Conservation (phyloP, 495 filamentous ascomycete genomes). For the Evernia prunastri region DNA sequence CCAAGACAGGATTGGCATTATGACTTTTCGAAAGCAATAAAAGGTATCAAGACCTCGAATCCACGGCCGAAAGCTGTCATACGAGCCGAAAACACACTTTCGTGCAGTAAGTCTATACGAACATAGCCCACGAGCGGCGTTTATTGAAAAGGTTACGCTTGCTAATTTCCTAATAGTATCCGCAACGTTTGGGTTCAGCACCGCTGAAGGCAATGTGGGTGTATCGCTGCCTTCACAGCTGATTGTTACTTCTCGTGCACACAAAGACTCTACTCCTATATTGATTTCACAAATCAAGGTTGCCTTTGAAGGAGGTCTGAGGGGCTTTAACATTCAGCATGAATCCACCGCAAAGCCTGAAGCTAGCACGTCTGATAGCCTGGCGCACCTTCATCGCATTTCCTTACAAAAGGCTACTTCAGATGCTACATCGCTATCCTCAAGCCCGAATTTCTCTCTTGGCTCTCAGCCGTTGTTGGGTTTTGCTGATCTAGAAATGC, state of each 20-base stretch:
- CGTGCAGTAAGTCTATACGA: conserved; percentile 50
- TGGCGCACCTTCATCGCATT: conserved; percentile 1
- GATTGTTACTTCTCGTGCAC: conserved; percentile 61
- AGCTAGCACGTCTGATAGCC: conserved; percentile 13
- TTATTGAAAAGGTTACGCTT: not conserved
- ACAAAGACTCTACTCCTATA: conserved; percentile 54
- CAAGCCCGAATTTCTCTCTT: conserved; percentile 9
- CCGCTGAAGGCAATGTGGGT: conserved; percentile 74
- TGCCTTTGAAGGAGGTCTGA: conserved; percentile 62
- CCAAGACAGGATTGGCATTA: conserved; percentile 59
- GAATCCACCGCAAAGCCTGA: conserved; percentile 29
- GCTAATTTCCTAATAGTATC: conserved; percentile 43
- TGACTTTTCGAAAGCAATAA: conserved; percentile 64
- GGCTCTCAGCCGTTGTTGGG: conserved; percentile 40
- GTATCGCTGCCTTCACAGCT: conserved; percentile 70
- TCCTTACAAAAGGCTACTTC: conserved; percentile 16
- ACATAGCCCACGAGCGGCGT: not conserved
- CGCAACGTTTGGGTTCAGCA: conserved; percentile 66
- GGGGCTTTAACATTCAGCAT: conserved; percentile 45
- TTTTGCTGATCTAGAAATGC: conserved; percentile 58
- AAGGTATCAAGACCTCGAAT: conserved; percentile 43
- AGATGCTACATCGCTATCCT: not conserved
- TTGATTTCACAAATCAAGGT: conserved; percentile 58
- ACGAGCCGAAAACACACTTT: conserved; percentile 58
- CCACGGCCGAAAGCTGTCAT: conserved; percentile 60